Base-by-base conservation (phyloP, 2,329 filamentous ascomycete species). In the Penicillium sp. region DNA sequence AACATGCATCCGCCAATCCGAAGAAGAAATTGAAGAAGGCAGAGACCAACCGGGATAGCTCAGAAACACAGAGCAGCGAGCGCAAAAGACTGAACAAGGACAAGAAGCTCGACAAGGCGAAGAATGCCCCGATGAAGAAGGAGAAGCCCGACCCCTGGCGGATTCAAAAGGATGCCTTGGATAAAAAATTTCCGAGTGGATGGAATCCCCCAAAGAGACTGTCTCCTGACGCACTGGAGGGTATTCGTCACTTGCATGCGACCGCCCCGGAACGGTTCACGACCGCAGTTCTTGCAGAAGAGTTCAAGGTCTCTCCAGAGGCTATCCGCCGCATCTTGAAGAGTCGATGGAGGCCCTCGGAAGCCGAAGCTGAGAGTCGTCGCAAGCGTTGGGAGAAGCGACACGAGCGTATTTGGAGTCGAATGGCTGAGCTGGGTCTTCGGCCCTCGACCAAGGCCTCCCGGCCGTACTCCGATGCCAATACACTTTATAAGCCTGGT, bases 141-240 rank as follows among this genome's bases (percentile, higher is more conserved):
- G 71, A 64, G 57, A 75, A 76, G 58, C 74, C 69, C 4, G 84
- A 88, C 63, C 60, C 70, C 3, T 98, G 95, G 95, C 83, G 86
- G 72, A 74, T 85, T 14, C 90, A 97, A 66, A 97, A 96, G 73
- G 79, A 79, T 1, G 89, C 87, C 0, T 77, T 96, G 38, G 85
- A 88, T 68, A 76, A 85, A 61, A 99, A 98, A 71, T 95, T 97
- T 65, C 85, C 88, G 7, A 87, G 78, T 41, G 79, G 88, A 10
- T 99, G 94, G 93, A 83, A 84, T 31, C 94, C 95, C 34, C 84
- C 85, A 51, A 97, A 96, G 76, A 88, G 88, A 59, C 83, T 99
- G 10, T 98, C 95, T 0, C 95, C 95, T 0, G 94, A 98, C 75
- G 92, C 93, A 0, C 81, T 97, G 35, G 88, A 90, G n/a, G 93